Conservation (phyloP, 2,329 filamentous ascomycete species). For the Pyricularia sp. region DNA sequence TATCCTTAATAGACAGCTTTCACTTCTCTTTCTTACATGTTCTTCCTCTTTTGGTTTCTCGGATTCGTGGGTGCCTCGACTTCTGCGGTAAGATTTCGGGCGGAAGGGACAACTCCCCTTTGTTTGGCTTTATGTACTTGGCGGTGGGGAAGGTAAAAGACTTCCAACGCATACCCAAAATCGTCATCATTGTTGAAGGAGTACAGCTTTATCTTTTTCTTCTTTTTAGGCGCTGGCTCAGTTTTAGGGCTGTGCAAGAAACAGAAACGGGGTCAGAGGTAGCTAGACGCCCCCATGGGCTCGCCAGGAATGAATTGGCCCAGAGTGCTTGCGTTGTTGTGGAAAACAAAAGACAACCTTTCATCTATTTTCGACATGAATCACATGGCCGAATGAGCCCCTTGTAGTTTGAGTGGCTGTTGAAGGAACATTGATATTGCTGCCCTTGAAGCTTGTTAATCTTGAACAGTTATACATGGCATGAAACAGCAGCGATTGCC, state of each 20-base stretch:
- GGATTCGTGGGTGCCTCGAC: neutral
- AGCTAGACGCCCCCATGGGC: neutral
- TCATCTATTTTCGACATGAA: neutral
- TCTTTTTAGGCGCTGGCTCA: neutral
- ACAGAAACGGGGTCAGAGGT: neutral
- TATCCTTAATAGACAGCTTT: neutral
- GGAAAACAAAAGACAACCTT: neutral
- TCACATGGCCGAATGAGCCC: neutral
- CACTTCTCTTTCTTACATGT: neutral
- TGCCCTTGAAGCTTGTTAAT: neutral
- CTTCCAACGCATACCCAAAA: neutral
- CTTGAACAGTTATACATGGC: neutral
- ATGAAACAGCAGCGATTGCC: neutral
- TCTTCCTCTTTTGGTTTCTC: neutral
- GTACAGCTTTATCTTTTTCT: neutral
- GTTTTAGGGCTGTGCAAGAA: neutral
- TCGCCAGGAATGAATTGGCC: neutral
- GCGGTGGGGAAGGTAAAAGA: neutral
- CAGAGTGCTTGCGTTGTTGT: neutral
- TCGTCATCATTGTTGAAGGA: neutral
- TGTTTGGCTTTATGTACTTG: neutral
- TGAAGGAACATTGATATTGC: neutral
- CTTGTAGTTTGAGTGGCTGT: neutral
- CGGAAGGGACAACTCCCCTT: neutral
- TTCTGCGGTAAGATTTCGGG: neutral